Conservation (phyloP, 75 land plant genomes). For the Sequoia sempervirens region DNA sequence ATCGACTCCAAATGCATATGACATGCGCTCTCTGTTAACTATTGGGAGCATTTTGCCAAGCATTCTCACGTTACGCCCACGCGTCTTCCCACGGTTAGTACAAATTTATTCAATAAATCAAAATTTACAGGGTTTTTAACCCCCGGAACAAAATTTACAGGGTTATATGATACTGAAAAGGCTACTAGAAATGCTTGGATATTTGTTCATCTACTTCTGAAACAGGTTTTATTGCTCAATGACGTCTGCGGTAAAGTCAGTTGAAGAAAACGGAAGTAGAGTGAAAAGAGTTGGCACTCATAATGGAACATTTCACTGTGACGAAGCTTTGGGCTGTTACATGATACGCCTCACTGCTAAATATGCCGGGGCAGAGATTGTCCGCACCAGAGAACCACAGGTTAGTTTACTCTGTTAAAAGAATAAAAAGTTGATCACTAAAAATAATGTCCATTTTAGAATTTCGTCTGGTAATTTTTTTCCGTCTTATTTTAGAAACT, state of each 20-base stretch:
- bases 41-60: background rate
- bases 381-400: slow-evolving; percentile 76
- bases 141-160: no score
- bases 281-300: slow-evolving; percentile 82
- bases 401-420: slow-evolving; percentile 16
- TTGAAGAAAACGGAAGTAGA: background rate
- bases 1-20: background rate
- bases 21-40: background rate
- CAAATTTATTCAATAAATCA: background rate
- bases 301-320: slow-evolving; percentile 96
- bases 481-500: no score
- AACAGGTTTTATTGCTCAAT: background rate
- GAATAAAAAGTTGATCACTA: no score
- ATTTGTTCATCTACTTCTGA: background rate
- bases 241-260: background rate
- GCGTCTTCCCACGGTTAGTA: background rate
- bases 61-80: background rate
- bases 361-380: slow-evolving; percentile 68
- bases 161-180: background rate
- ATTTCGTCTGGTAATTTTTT: no score
- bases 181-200: background rate
- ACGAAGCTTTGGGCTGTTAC: slow-evolving; percentile 98
- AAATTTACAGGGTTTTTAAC: background rate
- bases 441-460: no score
- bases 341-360: slow-evolving; percentile 89